phyloP scores from a whole-genome alignment of 148 eudicot genomes.

The Chenopodium suecicum region DNA sequence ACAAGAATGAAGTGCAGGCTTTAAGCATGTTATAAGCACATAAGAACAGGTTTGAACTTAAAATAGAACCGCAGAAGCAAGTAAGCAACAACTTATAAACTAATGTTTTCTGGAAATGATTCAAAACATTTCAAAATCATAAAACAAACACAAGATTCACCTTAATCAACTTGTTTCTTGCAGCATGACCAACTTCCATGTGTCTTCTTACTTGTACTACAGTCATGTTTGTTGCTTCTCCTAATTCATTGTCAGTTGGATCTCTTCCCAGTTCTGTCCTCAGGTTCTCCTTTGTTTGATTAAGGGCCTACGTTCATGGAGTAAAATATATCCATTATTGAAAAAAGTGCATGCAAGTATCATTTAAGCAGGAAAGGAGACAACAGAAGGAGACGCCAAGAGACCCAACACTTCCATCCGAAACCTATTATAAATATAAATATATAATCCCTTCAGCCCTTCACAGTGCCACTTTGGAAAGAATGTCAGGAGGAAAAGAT shows the following conservation, averaged over 20 bases:
- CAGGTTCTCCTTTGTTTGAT: constrained; percentile 61
- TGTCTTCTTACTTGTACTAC: constrained; percentile 46
- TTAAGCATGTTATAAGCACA: background rate
- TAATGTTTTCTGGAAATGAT: background rate
- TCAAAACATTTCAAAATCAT: background rate
- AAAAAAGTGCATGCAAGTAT: background rate
- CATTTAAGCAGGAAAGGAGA: background rate
- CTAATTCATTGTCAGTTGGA: constrained; percentile 71
- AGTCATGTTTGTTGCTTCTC: constrained; percentile 61
- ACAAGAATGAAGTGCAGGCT: background rate
- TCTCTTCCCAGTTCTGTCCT: constrained; percentile 62
- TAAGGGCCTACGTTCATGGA: constrained; percentile 39
- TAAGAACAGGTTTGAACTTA: background rate
- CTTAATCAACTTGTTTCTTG: constrained; percentile 88
- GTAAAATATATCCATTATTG: background rate
- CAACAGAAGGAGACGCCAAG: background rate
- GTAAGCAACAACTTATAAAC: background rate
- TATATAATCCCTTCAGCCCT: background rate
- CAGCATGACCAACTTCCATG: constrained; percentile 77
- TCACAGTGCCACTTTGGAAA: background rate
- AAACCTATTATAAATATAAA: background rate
- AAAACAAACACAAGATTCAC: constrained; percentile 31
- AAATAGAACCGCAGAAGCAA: background rate
- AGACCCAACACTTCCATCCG: background rate
- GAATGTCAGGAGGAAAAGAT: background rate